phyloP scores from a whole-genome alignment of 305 asterid species.

The Salvia sclarea region DNA sequence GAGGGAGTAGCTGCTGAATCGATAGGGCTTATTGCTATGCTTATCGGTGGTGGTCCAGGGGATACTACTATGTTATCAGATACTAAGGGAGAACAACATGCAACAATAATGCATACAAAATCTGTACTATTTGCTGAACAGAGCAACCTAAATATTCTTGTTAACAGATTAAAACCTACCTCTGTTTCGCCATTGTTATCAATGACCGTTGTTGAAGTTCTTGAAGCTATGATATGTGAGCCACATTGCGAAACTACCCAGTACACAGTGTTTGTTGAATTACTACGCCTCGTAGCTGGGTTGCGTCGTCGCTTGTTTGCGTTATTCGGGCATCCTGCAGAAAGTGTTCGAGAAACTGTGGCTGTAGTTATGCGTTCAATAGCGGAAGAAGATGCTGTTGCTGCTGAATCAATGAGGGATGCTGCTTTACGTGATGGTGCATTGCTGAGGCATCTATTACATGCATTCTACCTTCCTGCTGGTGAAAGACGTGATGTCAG shows the following conservation, averaged over 20 bases:
- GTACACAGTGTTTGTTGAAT: constrained; percentile 88
- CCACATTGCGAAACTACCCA: constrained; percentile 97
- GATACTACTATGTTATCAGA: constrained; percentile 69
- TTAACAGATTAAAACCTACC: constrained; percentile 84
- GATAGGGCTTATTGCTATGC: constrained; percentile 86
- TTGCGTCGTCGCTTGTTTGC: constrained; percentile 97
- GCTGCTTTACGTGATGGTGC: constrained; percentile 99
- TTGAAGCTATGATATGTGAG: constrained; percentile 97
- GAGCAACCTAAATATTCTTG: constrained; percentile 75
- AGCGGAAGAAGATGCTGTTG: constrained; percentile 99
- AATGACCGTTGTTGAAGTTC: constrained; percentile 93
- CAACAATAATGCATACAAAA: constrained; percentile 92
- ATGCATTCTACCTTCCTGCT: constrained; percentile 92
- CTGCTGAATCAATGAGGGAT: constrained; percentile 99
- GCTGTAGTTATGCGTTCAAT: constrained; percentile 98
- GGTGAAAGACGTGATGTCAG: constrained; percentile 98
- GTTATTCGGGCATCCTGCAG: constrained; percentile 96
- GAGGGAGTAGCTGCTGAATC: constrained; percentile 96
- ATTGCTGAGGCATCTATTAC: constrained; percentile 87
- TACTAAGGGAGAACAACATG: constrained; percentile 94
- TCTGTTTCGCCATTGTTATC: constrained; percentile 94
- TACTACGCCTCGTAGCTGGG: constrained; percentile 96
- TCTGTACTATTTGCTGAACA: constrained; percentile 87
- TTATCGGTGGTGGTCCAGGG: constrained; percentile 98
- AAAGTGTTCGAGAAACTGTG: constrained; percentile 89